Percentiles rank a stretch among this genome's conserved stretches.
Conservation (phyloP, 192 early-diverging fungal species). For the Spinellus fusiger region DNA sequence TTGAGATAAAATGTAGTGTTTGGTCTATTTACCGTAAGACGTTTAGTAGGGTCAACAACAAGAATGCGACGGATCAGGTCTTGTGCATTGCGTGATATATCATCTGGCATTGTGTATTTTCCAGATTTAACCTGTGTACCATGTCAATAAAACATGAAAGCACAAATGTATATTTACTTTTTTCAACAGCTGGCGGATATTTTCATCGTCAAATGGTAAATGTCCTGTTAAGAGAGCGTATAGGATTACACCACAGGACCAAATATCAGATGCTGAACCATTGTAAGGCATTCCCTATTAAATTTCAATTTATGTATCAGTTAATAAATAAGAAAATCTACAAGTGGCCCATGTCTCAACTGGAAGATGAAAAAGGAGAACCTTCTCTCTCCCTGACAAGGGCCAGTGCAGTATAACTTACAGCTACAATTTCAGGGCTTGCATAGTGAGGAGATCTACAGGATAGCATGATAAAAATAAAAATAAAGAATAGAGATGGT, state of each 20-base stretch:
- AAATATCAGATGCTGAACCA: constrained; percentile 64
- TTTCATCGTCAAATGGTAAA: constrained; percentile 76
- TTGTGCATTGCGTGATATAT: constrained; percentile 38
- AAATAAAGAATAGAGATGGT: no score
- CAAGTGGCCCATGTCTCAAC: neutral
- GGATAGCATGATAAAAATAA: constrained; percentile 16
- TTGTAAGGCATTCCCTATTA: constrained; percentile 55
- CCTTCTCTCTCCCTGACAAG: neutral
- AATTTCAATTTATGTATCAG: neutral
- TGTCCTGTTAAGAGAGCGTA: constrained; percentile 66
- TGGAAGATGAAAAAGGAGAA: neutral
- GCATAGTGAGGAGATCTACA: constrained; percentile 71
- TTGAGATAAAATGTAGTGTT: neutral
- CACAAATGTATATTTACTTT: constrained; percentile 38
- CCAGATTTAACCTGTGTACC: constrained; percentile 35
- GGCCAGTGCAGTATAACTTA: constrained; percentile 19
- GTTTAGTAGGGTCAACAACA: constrained; percentile 37
- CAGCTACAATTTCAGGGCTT: constrained; percentile 67
- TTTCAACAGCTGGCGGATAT: constrained; percentile 55
- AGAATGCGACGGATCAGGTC: constrained; percentile 43
- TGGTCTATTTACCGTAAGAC: constrained; percentile 33
- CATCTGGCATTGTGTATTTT: constrained; percentile 44
- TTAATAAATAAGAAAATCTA: neutral
- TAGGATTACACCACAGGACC: constrained; percentile 71
- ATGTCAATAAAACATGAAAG: neutral